A percentile compares a stretch with the other conserved stretches of the same genome.
These are phyloP conservation scores for Sindora glabra DNA, from an alignment of 306 rosid species.

Conservation along the genomic window DNA sequence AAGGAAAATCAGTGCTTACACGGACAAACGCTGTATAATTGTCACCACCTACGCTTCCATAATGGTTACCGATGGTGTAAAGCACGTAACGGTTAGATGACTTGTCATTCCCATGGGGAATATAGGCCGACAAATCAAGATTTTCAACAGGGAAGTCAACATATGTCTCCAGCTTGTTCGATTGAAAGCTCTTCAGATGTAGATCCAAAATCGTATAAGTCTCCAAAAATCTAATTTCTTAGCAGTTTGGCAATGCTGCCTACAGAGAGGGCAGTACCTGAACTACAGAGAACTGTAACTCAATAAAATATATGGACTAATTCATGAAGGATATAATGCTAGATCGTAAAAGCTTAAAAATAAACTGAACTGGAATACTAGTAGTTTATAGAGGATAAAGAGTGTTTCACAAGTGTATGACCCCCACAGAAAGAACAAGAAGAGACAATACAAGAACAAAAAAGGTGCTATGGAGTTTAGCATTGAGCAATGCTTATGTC, in stretches of 20 bases:
- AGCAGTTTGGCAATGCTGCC: slow-evolving; percentile 80
- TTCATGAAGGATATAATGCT: slow-evolving; percentile 7
- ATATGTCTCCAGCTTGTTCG: slow-evolving; percentile 92
- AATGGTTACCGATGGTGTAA: slow-evolving; percentile 91
- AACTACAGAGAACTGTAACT: slow-evolving; percentile 15
- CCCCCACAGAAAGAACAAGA: too few relatives aligned
- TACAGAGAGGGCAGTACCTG: slow-evolving; percentile 94
- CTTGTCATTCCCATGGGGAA: slow-evolving; percentile 49
- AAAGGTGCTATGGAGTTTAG: too few relatives aligned
- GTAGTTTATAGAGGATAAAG: background rate
- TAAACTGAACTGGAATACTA: slow-evolving; percentile 7
- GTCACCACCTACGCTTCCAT: slow-evolving; percentile 98
- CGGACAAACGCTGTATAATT: slow-evolving; percentile 97
- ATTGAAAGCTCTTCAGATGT: slow-evolving; percentile 95
- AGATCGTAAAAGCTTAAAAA: background rate
- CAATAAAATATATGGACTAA: slow-evolving; percentile 11
- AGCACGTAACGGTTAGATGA: slow-evolving; percentile 64
- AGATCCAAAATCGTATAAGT: slow-evolving; percentile 90
- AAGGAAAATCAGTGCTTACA: slow-evolving; percentile 59
- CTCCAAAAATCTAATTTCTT: slow-evolving; percentile 98
- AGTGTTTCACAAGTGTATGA: background rate
- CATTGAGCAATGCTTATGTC: too few relatives aligned
- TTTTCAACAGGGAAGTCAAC: slow-evolving; percentile 85
- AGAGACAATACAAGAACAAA: too few relatives aligned
- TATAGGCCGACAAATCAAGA: slow-evolving; percentile 80